These are phyloP conservation scores for Tylopilus cervinicoccineus DNA, from an alignment of 768 basidiomycete species.

Conservation along the genomic window DNA sequence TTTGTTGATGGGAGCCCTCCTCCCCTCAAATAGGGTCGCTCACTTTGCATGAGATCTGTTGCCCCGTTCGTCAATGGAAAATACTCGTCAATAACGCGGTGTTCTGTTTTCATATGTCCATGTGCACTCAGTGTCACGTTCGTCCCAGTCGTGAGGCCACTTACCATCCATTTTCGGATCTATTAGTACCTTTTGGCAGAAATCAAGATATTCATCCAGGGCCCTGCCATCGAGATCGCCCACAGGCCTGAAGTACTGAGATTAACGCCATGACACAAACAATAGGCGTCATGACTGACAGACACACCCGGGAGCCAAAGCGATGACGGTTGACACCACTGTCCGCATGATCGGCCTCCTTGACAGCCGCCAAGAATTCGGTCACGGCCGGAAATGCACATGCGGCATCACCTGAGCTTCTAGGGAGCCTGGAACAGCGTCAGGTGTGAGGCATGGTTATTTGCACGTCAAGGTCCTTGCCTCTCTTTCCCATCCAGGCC, in stretches of 20 bases:
- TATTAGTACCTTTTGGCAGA: constrained; percentile 56
- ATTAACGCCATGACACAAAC: constrained; percentile 4
- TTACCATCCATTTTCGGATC: constrained; percentile 27
- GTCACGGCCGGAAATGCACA: constrained; percentile 50
- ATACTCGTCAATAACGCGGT: constrained; percentile 35
- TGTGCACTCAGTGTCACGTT: constrained; percentile 13
- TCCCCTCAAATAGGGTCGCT: constrained; percentile 1
- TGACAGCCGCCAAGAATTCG: constrained; percentile 46
- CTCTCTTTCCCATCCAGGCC: constrained; percentile 70
- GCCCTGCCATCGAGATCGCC: constrained; percentile 47
- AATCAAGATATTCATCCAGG: constrained; percentile 62
- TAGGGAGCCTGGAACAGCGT: constrained; percentile 38
- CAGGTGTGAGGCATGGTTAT: constrained; percentile 5
- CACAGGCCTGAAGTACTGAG: constrained; percentile 40
- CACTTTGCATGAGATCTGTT: background rate
- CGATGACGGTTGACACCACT: constrained; percentile 27
- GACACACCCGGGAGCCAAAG: constrained; percentile 41
- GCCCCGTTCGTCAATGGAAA: constrained; percentile 35
- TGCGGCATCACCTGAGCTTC: constrained; percentile 50
- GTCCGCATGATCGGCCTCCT: constrained; percentile 35
- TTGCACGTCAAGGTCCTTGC: constrained; percentile 32
- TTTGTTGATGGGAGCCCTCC: constrained; percentile 10
- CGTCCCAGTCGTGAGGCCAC: constrained; percentile 11
- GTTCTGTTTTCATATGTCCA: constrained; percentile 16
- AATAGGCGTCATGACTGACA: constrained; percentile 39